Evolutionary conservation across 2,329 filamentous ascomycete genomes (phyloP), one percentile per base, ranked within the genome.

Genomic region (Xylariales sp.): DNA sequence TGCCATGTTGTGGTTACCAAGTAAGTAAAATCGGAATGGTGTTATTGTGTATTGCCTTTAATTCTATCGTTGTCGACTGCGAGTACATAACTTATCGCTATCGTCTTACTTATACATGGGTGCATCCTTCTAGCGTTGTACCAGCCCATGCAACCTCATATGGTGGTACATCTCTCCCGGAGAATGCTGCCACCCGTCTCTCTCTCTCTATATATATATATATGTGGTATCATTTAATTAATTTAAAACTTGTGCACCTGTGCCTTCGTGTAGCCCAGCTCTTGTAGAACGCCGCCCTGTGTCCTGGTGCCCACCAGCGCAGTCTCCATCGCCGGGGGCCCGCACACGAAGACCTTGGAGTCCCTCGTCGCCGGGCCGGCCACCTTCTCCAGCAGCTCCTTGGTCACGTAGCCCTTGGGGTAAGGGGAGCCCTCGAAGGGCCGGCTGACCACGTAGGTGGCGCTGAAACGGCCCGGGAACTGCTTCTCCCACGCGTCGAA

Each of bases 331-430:
- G 69, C 67, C 2, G 81, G 80, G 14, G 83, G 83, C 0, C 83
- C 83, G 53, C 81, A 85, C 1, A 87, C 66, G 50, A 85, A 81
- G 0, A 87, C 76, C 58, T 83, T 83, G 3, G 63, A 66, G 20
- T 68, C 61, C 44, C 60, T 59, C 43, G 41, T 41, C 4, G 36
- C 38, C 7, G 65, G 54, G 5, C 28, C 28, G 5, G 62, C 58
- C 11, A 75, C 66, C 44, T 75, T 65, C 44, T 67, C 56, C 41
- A 87, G 50, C 23, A 85, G 49, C 40, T 72, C 66, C 52, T 67
- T 70, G 3, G 72, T 76, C 7, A 88, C 67, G 41, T 74, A 74
- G 0, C 82, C 83, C 51, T 70, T 76, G 10, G 63, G 55, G 38
- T 70, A 62, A 0, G 49, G 50, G 11, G 65, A 69, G 2, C 59